Evolutionary conservation across 768 basidiomycete species (phyloP).

Genomic region (Lyophyllum atratum): DNA sequence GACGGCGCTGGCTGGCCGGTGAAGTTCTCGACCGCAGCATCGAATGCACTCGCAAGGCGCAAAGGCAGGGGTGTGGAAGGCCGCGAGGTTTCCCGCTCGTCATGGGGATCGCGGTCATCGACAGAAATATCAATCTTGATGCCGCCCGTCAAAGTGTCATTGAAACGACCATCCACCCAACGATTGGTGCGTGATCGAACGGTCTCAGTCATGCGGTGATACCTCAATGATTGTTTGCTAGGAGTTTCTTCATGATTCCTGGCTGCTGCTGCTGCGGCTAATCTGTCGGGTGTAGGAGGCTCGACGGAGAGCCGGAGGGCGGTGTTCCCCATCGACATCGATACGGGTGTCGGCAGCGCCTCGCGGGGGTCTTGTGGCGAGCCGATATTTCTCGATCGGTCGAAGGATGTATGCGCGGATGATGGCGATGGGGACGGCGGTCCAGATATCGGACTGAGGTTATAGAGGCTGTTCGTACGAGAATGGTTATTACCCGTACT

Average conservation of each 20-base stretch:
- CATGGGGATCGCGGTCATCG: not conserved
- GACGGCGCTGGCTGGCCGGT: conserved; percentile 7
- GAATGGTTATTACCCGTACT: conserved; percentile 44
- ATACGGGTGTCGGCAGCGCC: conserved; percentile 14
- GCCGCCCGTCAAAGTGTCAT: conserved; percentile 23
- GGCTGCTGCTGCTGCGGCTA: conserved; percentile 1
- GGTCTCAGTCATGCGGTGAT: conserved; percentile 48
- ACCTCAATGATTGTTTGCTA: conserved; percentile 30
- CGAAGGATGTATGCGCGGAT: conserved; percentile 9
- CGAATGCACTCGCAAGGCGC: conserved; percentile 44
- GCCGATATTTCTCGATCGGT: conserved; percentile 12
- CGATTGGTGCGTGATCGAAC: conserved; percentile 58
- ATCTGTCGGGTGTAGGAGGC: conserved; percentile 42
- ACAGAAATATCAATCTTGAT: conserved; percentile 8
- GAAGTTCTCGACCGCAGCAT: conserved; percentile 46
- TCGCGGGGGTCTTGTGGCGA: conserved; percentile 12
- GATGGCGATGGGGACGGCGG: conserved; percentile 35
- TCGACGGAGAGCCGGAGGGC: conserved; percentile 41
- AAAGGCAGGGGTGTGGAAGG: conserved; percentile 34
- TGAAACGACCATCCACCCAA: conserved; percentile 61
- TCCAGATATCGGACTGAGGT: conserved; percentile 46
- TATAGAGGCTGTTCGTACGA: conserved; percentile 57
- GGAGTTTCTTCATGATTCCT: conserved; percentile 12
- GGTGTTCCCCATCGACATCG: conserved; percentile 11
- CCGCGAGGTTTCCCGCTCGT: conserved; percentile 5